Base-by-base conservation (phyloP, 2,329 filamentous ascomycete genomes). In the Coniella lustricola region DNA sequence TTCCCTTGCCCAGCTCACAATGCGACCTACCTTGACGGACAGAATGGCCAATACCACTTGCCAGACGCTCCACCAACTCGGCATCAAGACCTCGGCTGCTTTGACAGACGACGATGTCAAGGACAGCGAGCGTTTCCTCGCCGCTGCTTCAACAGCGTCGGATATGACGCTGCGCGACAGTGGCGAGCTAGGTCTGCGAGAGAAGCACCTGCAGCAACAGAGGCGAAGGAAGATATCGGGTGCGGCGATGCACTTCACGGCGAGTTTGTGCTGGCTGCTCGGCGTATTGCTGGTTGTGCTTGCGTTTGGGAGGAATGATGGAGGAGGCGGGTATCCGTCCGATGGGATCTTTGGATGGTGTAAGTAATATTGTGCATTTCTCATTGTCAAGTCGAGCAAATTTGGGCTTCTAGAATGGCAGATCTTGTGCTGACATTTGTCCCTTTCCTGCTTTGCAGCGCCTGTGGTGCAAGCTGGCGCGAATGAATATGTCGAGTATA, bases 301-400 rank as follows among this genome's bases (percentile, higher is more conserved):
- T 22, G 36, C 22, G 18, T 41, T 47, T n/a, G n/a, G 44, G 31
- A 20, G 44, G 2, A 20, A 29, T 9, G 22, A 14, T 13, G 31
- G 20, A 7, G 31, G 20, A 7, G 22, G n/a, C n/a, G n/a, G n/a
- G n/a, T n/a, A n/a, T 29, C 37, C 37, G 22, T 25, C 31, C 36
- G 34, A 47, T 22, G 44, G 44, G n/a, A 47, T 39, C 14, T 47
- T 41, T 47, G 44, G 44, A 7, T 47, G 44, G 37, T 47, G 44
- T 47, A 31, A 47, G 44, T 47, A 13, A 20, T 3, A 4, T 33
- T 22, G 7, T 5, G 22, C 2, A 14, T 13, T 17, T 31, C 44
- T 16, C 1, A 2, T n/a, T 16, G 9, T 38, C 2, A n/a, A 36
- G 13, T 4, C n/a, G n/a, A 29, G 3, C 14, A 18, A 7, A 13